Evolutionary conservation across 495 filamentous ascomycete species (phyloP).

Genomic region (Chaetomidium leptoderma): DNA sequence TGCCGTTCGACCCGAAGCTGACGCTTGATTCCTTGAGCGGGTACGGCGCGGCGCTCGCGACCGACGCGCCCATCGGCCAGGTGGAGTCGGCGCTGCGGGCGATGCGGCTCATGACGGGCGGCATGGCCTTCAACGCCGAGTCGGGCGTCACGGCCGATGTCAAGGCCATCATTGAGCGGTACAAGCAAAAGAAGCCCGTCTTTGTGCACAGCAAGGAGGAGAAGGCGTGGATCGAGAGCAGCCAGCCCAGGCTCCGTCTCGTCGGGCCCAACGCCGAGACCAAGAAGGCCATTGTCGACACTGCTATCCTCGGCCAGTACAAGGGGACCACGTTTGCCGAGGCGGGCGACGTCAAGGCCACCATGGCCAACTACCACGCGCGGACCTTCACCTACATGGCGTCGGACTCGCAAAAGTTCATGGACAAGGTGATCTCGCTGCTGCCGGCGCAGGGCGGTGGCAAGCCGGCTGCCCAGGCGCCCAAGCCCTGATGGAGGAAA

Average conservation of each 20-base stretch:
- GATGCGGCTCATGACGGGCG: constrained; percentile 34
- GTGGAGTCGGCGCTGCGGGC: constrained; percentile 29
- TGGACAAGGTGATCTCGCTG: constrained; percentile 26
- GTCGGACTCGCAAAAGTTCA: constrained; percentile 22
- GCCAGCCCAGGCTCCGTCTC: constrained; percentile 13
- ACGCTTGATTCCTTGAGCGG: constrained; percentile 24
- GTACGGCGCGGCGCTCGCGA: constrained; percentile 34
- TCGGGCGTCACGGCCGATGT: constrained; percentile 25
- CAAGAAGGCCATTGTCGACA: constrained; percentile 38
- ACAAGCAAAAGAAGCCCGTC: constrained; percentile 26
- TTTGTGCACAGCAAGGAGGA: constrained; percentile 34
- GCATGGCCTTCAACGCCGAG: constrained; percentile 27
- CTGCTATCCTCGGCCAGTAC: constrained; percentile 42
- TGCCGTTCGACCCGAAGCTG: constrained; percentile 25
- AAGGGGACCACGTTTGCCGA: constrained; percentile 28
- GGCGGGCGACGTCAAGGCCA: constrained; percentile 28
- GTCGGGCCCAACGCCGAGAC: constrained; percentile 23
- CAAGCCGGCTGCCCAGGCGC: constrained; percentile 12
- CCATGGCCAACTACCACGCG: constrained; percentile 34
- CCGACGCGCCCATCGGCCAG: constrained; percentile 22
- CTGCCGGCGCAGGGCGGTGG: constrained; percentile 20
- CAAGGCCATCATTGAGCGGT: constrained; percentile 14
- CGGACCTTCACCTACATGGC: constrained; percentile 26
- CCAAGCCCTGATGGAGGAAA: constrained; percentile 14
- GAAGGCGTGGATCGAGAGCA: constrained; percentile 36